Percentiles rank a stretch among this genome's conserved stretches.
Conservation (phyloP, 2,329 filamentous ascomycete species). For the Sporothrix pallida region DNA sequence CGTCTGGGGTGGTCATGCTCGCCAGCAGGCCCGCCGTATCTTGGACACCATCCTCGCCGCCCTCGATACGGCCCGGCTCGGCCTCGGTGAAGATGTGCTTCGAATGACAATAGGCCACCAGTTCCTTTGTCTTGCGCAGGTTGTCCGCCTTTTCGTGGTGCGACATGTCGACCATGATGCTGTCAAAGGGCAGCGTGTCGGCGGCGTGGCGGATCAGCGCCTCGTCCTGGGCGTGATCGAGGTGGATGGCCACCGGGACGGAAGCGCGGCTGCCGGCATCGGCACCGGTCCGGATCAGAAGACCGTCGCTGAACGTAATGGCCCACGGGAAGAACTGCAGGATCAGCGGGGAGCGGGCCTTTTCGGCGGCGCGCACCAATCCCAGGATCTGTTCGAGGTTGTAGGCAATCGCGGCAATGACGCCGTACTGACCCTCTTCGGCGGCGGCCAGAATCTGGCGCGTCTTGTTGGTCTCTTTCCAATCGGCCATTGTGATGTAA, state of each 20-base stretch:
- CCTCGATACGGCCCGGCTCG: slow-evolving; percentile 70
- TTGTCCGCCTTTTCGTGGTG: slow-evolving; percentile 76
- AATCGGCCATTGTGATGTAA: neutral
- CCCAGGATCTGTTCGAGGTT: slow-evolving; percentile 74
- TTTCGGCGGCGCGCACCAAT: slow-evolving; percentile 70
- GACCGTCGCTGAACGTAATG: slow-evolving; percentile 48
- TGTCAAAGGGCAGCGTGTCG: slow-evolving; percentile 65
- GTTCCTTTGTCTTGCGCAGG: slow-evolving; percentile 63
- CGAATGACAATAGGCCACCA: slow-evolving; percentile 67
- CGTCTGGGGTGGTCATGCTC: slow-evolving; percentile 63
- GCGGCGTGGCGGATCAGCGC: slow-evolving; percentile 63
- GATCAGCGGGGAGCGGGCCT: slow-evolving; percentile 66
- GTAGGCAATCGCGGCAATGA: slow-evolving; percentile 55
- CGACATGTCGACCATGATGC: slow-evolving; percentile 79
- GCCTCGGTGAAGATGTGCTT: slow-evolving; percentile 70
- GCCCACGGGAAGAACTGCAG: slow-evolving; percentile 77
- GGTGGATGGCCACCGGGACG: slow-evolving; percentile 67
- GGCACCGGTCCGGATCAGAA: slow-evolving; percentile 56
- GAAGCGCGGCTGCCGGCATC: slow-evolving; percentile 59
- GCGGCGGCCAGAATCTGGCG: slow-evolving; percentile 33
- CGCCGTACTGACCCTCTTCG: slow-evolving; percentile 30
- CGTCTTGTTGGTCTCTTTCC: slow-evolving; percentile 2
- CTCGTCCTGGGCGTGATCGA: slow-evolving; percentile 70
- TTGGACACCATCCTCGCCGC: slow-evolving; percentile 66
- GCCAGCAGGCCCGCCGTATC: slow-evolving; percentile 52